Evolutionary conservation across 768 basidiomycete species (phyloP), one percentile per base, ranked within the genome.

Genomic region (Ephemerocybe angulata): DNA sequence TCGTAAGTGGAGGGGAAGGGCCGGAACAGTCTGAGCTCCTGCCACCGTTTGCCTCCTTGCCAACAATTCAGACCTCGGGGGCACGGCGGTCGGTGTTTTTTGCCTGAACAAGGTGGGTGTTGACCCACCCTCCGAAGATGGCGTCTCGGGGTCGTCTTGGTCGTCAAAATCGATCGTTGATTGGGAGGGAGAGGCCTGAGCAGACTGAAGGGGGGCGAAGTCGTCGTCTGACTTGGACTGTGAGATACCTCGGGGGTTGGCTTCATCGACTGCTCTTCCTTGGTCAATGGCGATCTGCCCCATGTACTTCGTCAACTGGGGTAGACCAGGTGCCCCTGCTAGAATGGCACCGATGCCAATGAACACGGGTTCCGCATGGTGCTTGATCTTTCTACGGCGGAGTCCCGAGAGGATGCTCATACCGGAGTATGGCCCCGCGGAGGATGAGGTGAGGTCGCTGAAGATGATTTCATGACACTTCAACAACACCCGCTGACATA

Each of bases 401-500:
- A 79, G 72, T 24, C 73, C 73, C 38, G 72, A 67, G 33, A 83
- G 78, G 15, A 81, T 67, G 62, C 71, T 73, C 60, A 88, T 68
- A 7, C 79, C 76, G 13, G 82, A 74, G 66, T 95, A 95, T 1
- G 92, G 89, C 3, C 83, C 76, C 10, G 78, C 70, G 11, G 79
- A 72, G 7, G 86, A 81, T 22, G 83, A 74, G 11, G 93, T 84
- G 30, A 88, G 76, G 69, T 98, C 92, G 44, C 85, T 85, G 67
- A 97, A 99, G 63, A 99, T 96, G 69, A 98, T 94, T 72, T 94
- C 89, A 71, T 98, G 95, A 65, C 95, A 95, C 67, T 82, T 82
- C 67, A 90, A 90, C 55, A 98, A 74, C 35, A 94, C 84, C 57
- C 96, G 84, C 70, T 95, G 93, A 69, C 97, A 98, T 55, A 96